Percentiles rank a stretch among this genome's conserved stretches.
phyloP scores from a whole-genome alignment of 139 green algal genomes.

The Chlorella sp. region DNA sequence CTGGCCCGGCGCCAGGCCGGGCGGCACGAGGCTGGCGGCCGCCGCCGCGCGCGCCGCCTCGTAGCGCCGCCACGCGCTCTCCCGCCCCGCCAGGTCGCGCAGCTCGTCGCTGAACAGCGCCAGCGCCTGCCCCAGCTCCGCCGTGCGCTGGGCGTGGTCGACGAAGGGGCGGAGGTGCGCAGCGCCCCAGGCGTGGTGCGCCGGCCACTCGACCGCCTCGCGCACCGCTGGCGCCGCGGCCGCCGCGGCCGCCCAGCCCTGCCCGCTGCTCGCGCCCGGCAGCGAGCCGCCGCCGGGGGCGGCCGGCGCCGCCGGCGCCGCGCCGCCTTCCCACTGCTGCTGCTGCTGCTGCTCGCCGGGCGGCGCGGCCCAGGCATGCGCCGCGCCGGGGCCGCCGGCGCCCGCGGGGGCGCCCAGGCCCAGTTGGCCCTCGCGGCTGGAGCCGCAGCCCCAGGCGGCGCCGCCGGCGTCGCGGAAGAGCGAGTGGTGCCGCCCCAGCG shows the following conservation, averaged over 20 bases:
- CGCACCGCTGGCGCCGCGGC: conserved; percentile 7
- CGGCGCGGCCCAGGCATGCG: conserved; percentile 52
- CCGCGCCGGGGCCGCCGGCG: neutral
- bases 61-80: conserved; percentile 29
- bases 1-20: conserved; percentile 34
- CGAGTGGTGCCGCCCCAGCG: conserved; percentile 64
- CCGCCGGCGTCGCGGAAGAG: conserved; percentile 63
- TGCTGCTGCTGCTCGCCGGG: conserved; percentile 55
- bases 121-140: conserved; percentile 21
- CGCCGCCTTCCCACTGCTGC: conserved; percentile 34
- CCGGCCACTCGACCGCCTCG: neutral
- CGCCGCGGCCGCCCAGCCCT: neutral
- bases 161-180: conserved; percentile 25
- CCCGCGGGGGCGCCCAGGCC: neutral
- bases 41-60: neutral
- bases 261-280: neutral
- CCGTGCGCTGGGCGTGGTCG: conserved; percentile 3
- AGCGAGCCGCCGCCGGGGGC: neutral
- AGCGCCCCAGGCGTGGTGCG: conserved; percentile 3
- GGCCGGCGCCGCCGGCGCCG: neutral
- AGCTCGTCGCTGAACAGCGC: neutral
- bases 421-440: conserved; percentile 57
- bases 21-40: neutral
- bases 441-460: conserved; percentile 53
- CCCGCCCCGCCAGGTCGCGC: neutral